phyloP scores from a whole-genome alignment of 352 stramenopile species.

The Phytophthora citricola region DNA sequence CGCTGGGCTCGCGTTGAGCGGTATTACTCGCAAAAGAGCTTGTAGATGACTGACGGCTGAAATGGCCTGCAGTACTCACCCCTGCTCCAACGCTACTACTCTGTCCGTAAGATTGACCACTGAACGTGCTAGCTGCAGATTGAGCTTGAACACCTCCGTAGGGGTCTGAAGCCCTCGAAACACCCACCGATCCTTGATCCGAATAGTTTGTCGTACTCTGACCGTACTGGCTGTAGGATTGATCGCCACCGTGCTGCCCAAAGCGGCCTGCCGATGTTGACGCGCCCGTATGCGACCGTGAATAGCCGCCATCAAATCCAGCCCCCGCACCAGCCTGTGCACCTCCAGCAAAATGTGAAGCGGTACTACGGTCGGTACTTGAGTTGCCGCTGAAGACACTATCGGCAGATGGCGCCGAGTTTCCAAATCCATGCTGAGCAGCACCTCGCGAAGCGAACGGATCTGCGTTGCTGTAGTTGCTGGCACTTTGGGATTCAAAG shows the following conservation, averaged over 20 bases:
- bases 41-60: slow-evolving; percentile 34
- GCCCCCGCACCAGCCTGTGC: slow-evolving; percentile 27
- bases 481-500: slow-evolving; percentile 24
- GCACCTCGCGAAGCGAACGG: slow-evolving; percentile 29
- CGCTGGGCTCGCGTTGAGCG: slow-evolving; percentile 19
- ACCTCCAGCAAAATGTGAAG: slow-evolving; percentile 34
- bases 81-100: slow-evolving; percentile 5
- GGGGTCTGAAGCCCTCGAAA: slow-evolving; percentile 7
- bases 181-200: slow-evolving; percentile 14
- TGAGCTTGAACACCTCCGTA: slow-evolving; percentile 12
- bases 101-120: slow-evolving; percentile 23
- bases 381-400: slow-evolving; percentile 21
- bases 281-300: slow-evolving; percentile 6
- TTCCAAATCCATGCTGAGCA: slow-evolving; percentile 35
- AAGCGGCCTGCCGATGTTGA: slow-evolving; percentile 17
- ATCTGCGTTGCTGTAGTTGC: slow-evolving; percentile 21
- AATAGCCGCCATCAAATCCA: slow-evolving; percentile 33
- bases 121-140: slow-evolving; percentile 11
- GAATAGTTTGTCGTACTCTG: slow-evolving; percentile 14
- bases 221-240: slow-evolving; percentile 26
- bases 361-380: slow-evolving; percentile 10
- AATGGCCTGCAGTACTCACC: slow-evolving; percentile 10
- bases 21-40: slow-evolving; percentile 28
- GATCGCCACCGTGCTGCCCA: slow-evolving; percentile 23
- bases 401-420: slow-evolving; percentile 20